phyloP scores from a whole-genome alignment of 106 monocot genomes.

The Chionographis japonica region DNA sequence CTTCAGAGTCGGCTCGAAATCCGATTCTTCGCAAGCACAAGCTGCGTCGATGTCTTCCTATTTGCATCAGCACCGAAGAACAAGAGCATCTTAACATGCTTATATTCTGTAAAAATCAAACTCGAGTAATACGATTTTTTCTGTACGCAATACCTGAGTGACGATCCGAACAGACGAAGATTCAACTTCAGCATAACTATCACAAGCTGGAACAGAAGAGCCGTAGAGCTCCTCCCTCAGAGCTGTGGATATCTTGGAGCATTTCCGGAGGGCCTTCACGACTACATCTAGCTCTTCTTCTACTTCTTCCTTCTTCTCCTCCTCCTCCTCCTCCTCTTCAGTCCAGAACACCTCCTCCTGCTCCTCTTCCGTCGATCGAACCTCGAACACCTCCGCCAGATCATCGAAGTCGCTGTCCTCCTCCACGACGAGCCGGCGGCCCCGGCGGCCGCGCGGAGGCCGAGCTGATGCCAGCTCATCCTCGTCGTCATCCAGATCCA shows the following conservation, averaged over 20 bases:
- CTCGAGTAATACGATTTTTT: neutral
- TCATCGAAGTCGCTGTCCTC: constrained; percentile 26
- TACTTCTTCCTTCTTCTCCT: constrained; percentile 9
- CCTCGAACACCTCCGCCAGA: constrained; percentile 17
- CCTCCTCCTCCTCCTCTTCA: constrained; percentile 26
- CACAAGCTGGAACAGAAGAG: constrained; percentile 40
- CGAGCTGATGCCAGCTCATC: constrained; percentile 3
- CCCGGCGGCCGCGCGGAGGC: neutral
- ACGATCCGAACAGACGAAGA: constrained; percentile 64
- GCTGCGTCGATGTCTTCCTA: constrained; percentile 78
- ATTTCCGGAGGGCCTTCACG: constrained; percentile 79
- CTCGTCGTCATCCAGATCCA: constrained; percentile 36
- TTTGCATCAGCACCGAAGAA: constrained; percentile 1
- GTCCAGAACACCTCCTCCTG: constrained; percentile 36
- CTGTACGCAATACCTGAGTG: constrained; percentile 57
- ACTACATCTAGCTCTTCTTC: constrained; percentile 64
- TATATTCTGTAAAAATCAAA: neutral
- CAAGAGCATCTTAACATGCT: neutral
- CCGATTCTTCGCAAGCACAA: constrained; percentile 47
- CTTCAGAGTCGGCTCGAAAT: constrained; percentile 71
- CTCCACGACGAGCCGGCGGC: constrained; percentile 21
- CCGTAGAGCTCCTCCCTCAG: constrained; percentile 78
- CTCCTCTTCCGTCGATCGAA: constrained; percentile 18
- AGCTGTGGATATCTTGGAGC: constrained; percentile 60
- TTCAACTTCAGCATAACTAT: constrained; percentile 81